These are phyloP conservation scores for Persicaria tinctoria DNA, from an alignment of 148 eudicot genomes.

Conservation along the genomic window DNA sequence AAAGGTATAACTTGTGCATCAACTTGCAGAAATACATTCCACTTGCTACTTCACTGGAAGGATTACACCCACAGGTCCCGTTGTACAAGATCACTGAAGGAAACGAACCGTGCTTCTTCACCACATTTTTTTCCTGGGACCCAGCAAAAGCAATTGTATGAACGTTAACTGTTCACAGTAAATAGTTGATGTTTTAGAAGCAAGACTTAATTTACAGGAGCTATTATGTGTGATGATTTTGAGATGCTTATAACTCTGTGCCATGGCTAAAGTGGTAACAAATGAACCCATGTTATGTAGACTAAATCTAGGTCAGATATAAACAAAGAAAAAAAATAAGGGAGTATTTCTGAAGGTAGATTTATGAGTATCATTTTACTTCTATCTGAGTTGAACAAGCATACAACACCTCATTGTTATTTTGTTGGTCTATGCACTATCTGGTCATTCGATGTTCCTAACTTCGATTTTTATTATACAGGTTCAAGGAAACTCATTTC, in stretches of 20 bases:
- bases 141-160: constrained; percentile 86
- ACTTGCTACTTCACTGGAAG: constrained; percentile 69
- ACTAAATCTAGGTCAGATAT: constrained; percentile 7
- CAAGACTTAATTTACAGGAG: neutral
- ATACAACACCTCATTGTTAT: neutral
- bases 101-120: constrained; percentile 96
- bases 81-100: constrained; percentile 86
- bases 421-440: neutral
- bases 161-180: constrained; percentile 5
- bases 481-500: constrained; percentile 95
- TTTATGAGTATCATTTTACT: neutral
- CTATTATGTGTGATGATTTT: neutral
- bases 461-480: constrained; percentile 15
- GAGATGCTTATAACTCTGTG: neutral
- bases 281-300: neutral
- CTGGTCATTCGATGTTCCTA: neutral
- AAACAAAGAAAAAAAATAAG: neutral
- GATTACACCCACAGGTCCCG: constrained; percentile 68
- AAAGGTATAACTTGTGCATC: constrained; percentile 2
- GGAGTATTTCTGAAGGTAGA: neutral
- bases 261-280: neutral
- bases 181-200: neutral
- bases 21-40: constrained; percentile 72
- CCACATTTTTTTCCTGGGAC: constrained; percentile 93
- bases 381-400: neutral